These are phyloP conservation scores for Aspergillus asperescens DNA, from an alignment of 495 filamentous ascomycete genomes.

Conservation along the genomic window DNA sequence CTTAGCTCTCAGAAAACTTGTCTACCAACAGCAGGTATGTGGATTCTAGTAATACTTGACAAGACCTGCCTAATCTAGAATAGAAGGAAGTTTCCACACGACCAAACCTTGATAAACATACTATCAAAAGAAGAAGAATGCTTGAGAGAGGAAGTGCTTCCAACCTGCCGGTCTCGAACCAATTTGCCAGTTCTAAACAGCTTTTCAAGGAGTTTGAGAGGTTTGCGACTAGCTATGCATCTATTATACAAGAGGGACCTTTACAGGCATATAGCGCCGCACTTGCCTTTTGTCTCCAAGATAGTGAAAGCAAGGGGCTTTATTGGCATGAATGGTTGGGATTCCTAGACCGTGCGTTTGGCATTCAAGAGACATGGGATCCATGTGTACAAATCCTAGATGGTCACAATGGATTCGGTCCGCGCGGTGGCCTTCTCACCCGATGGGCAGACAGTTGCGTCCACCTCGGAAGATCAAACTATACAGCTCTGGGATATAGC, in stretches of 20 bases:
- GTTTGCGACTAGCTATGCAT: slow-evolving; percentile 2
- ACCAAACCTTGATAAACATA: no score
- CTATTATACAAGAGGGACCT: slow-evolving; percentile 9
- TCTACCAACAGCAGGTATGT: no score
- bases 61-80: no score
- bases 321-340: slow-evolving; percentile 1
- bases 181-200: not conserved
- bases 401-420: not conserved
- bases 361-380: slow-evolving; percentile 2
- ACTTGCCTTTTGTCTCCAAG: slow-evolving; percentile 6
- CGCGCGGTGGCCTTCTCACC: not conserved
- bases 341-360: not conserved
- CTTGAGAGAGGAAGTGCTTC: no score
- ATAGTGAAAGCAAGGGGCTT: not conserved
- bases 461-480: not conserved
- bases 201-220: slow-evolving; percentile 8
- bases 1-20: no score
- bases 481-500: not conserved
- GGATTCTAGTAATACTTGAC: no score
- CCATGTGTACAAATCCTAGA: not conserved
- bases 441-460: not conserved
- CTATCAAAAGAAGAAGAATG: no score
- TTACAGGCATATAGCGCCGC: slow-evolving; percentile 8
- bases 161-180: no score
- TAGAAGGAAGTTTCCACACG: no score